These are phyloP conservation scores for Aureobasidium mangrovei DNA, from an alignment of 2,329 filamentous ascomycete species.

Conservation along the genomic window DNA sequence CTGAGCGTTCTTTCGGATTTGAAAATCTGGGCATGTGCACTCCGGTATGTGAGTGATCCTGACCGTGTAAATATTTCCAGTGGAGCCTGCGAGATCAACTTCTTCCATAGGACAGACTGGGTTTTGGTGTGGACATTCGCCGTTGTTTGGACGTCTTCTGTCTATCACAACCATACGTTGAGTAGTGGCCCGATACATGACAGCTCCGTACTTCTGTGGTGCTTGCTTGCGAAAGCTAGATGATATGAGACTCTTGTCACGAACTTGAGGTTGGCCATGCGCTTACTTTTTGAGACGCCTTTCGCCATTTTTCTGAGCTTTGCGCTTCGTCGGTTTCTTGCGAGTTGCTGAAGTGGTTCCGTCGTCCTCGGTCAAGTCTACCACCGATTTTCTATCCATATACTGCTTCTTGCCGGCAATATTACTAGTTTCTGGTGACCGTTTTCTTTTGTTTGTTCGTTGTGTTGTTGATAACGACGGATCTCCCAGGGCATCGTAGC, in stretches of 20 bases:
- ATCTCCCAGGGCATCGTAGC: neutral
- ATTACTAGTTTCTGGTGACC: too few species aligned
- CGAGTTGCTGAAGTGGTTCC: neutral
- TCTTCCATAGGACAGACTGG: constrained; percentile 40
- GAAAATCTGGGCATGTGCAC: constrained; percentile 24
- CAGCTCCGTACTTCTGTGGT: constrained; percentile 19
- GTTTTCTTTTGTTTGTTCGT: too few species aligned
- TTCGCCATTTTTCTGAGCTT: constrained; percentile 19
- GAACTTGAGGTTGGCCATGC: neutral
- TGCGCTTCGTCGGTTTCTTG: constrained; percentile 15
- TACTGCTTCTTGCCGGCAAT: neutral
- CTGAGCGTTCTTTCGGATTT: constrained; percentile 39
- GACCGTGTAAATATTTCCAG: constrained; percentile 54
- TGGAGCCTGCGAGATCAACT: constrained; percentile 51
- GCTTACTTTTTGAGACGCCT: constrained; percentile 18
- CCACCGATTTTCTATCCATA: neutral
- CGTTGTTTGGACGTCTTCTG: constrained; percentile 25
- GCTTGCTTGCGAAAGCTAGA: constrained; percentile 20
- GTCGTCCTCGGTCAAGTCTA: constrained; percentile 13
- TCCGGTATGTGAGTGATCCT: constrained; percentile 43
- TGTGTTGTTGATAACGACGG: too few species aligned
- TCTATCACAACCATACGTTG: constrained; percentile 27
- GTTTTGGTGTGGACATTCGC: constrained; percentile 32
- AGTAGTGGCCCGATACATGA: constrained; percentile 23
- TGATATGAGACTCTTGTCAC: neutral